Evolutionary conservation across 1,284 basidiomycete species (phyloP).

Genomic region (Omphalotus olearius): DNA sequence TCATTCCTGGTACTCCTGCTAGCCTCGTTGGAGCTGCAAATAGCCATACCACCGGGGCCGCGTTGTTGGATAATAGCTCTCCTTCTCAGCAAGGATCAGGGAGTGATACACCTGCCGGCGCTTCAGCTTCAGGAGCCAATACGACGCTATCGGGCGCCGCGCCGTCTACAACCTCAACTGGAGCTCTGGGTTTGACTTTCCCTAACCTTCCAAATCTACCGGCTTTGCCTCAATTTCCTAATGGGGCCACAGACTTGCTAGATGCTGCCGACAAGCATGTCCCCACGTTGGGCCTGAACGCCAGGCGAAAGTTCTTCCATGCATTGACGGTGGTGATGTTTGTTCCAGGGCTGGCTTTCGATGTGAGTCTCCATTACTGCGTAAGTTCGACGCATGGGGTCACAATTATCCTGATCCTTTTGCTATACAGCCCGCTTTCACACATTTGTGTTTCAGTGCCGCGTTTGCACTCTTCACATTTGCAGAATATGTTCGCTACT

Average conservation of each 20-base stretch:
- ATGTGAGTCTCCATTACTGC: constrained; percentile 57
- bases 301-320: constrained; percentile 97
- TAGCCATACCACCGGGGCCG: background rate
- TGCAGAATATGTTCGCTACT: constrained; percentile 95
- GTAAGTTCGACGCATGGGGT: too few species aligned
- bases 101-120: constrained; percentile 5
- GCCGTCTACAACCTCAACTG: constrained; percentile 14
- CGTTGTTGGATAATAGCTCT: background rate
- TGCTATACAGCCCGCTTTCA: constrained; percentile 83
- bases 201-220: constrained; percentile 49
- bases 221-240: constrained; percentile 33
- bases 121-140: background rate
- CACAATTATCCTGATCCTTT: constrained; percentile 16
- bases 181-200: constrained; percentile 40
- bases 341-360: constrained; percentile 86
- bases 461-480: constrained; percentile 95
- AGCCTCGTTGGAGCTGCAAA: background rate
- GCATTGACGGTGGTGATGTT: constrained; percentile 95
- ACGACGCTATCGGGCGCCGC: constrained; percentile 9
- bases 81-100: constrained; percentile 4
- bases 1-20: constrained; percentile 19
- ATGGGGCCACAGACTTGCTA: constrained; percentile 75
- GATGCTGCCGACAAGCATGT: constrained; percentile 86
- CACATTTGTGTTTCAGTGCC: constrained; percentile 89
- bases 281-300: constrained; percentile 89